Evolutionary conservation across 169 alveolate species (phyloP).

Genomic region (Eimeria maxima): DNA sequence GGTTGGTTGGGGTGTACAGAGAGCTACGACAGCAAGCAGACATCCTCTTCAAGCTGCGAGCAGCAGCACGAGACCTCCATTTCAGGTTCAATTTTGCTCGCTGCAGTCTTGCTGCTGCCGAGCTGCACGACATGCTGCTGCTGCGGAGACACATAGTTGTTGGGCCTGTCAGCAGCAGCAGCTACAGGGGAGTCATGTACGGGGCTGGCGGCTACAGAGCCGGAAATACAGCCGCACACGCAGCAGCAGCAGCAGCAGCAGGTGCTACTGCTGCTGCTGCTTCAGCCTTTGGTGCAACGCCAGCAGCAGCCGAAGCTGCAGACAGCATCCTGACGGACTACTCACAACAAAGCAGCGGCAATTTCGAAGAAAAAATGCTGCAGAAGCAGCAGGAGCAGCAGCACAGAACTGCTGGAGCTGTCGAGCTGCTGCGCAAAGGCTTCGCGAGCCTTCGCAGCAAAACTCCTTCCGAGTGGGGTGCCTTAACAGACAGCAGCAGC

Average conservation of each 20-base stretch:
- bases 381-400: constrained; percentile 63
- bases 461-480: constrained; percentile 5
- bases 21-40: constrained; percentile 68
- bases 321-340: not conserved
- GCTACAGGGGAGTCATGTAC: not conserved
- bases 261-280: constrained; percentile 11
- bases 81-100: constrained; percentile 9
- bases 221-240: not conserved
- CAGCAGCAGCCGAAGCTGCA: constrained; percentile 1
- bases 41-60: constrained; percentile 1
- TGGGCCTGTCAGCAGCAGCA: constrained; percentile 2
- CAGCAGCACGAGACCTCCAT: constrained; percentile 50
- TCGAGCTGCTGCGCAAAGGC: constrained; percentile 50
- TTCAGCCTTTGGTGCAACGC: not conserved
- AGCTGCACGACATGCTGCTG: constrained; percentile 73
- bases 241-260: constrained; percentile 49
- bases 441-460: constrained; percentile 60
- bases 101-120: constrained; percentile 73
- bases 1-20: constrained; percentile 62
- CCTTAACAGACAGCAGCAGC: constrained; percentile 59
- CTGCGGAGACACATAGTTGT: constrained; percentile 25
- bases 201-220: not conserved
- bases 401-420: constrained; percentile 21
- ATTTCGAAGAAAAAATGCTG: not conserved
- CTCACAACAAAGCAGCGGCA: not conserved